Evolutionary conservation across 2,329 filamentous ascomycete species (phyloP).

Genomic region (Exophiala bonariae): DNA sequence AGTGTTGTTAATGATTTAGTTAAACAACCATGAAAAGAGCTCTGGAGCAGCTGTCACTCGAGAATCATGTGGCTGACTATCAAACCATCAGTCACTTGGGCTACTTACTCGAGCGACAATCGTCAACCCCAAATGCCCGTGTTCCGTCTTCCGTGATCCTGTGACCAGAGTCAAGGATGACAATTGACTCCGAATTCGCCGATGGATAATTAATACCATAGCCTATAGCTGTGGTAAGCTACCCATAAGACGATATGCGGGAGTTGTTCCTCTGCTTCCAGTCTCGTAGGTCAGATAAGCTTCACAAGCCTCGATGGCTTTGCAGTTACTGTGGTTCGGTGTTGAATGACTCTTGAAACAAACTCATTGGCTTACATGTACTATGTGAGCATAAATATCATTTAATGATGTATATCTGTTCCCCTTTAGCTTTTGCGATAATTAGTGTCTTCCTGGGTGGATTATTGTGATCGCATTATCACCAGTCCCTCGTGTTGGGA

Average conservation of each 20-base stretch:
- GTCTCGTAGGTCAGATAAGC: neutral
- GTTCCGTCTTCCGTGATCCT: slow-evolving; percentile 1
- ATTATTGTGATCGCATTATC: too few relatives aligned
- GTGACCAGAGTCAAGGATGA: neutral
- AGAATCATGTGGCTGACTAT: neutral
- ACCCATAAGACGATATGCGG: neutral
- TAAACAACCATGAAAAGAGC: neutral
- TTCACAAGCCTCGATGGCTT: too few relatives aligned
- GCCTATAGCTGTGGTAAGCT: neutral
- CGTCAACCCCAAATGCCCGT: neutral
- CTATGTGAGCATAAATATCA: too few relatives aligned
- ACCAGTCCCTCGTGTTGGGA: too few relatives aligned
- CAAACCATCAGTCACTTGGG: neutral
- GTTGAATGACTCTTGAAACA: too few relatives aligned
- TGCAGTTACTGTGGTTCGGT: too few relatives aligned
- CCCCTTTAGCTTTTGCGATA: too few relatives aligned
- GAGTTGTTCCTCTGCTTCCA: neutral
- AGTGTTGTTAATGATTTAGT: neutral
- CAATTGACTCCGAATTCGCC: neutral
- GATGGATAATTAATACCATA: neutral
- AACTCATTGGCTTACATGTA: too few relatives aligned
- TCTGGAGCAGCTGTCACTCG: neutral
- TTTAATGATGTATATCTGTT: too few relatives aligned
- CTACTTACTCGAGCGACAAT: neutral
- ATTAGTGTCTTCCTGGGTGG: too few relatives aligned